Percentiles rank a stretch among this genome's conserved stretches.
Conservation (phyloP, 2,329 filamentous ascomycete species). For the Fusarium coffeatum region DNA sequence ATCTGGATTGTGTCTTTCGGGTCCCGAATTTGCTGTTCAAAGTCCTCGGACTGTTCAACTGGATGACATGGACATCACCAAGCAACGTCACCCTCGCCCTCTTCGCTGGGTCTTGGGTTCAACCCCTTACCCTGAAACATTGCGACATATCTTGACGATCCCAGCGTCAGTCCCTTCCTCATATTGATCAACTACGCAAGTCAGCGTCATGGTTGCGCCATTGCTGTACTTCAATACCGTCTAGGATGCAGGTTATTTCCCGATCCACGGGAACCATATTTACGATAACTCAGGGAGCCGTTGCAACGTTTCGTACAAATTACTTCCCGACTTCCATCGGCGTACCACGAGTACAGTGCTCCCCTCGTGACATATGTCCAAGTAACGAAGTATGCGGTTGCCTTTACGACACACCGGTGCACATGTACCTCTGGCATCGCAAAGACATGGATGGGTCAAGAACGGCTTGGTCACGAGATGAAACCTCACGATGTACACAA, state of each 20-base stretch:
- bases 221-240: conserved; percentile 59
- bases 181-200: conserved; percentile 46
- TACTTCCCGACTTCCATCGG: conserved; percentile 60
- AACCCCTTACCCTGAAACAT: conserved; percentile 56
- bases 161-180: conserved; percentile 49
- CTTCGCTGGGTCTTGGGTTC: conserved; percentile 54
- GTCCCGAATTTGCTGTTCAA: conserved; percentile 62
- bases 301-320: conserved; percentile 65
- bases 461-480: conserved; percentile 52
- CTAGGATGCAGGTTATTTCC: conserved; percentile 64
- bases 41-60: conserved; percentile 60
- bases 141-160: conserved; percentile 46
- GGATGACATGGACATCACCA: conserved; percentile 63
- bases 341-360: conserved; percentile 64
- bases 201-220: conserved; percentile 65
- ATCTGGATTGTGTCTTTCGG: conserved; percentile 63
- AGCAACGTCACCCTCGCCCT: conserved; percentile 51
- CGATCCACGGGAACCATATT: conserved; percentile 64
- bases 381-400: conserved; percentile 49
- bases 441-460: conserved; percentile 45
- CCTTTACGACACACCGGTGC: conserved; percentile 45
- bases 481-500: conserved; percentile 52
- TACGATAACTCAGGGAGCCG: conserved; percentile 66
- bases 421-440: conserved; percentile 50
- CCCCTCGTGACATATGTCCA: conserved; percentile 63